Evolutionary conservation across 192 early-diverging fungal genomes (phyloP), one percentile per base, ranked within the genome.

Genomic region (Podila clonocystis): DNA sequence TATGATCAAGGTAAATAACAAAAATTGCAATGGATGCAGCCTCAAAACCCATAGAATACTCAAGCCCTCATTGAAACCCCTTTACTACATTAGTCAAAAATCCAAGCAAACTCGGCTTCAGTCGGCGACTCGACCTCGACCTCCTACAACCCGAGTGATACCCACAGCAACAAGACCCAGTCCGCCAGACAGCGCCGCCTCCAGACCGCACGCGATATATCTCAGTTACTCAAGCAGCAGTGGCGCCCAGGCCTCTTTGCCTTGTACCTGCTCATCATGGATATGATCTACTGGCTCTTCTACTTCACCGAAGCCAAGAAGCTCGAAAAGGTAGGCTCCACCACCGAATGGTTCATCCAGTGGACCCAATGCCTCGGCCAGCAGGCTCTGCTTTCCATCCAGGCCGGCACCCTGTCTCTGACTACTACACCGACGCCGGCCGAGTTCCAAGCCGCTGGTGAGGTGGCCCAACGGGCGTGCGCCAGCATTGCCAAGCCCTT

Each of bases 231-330:
- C 9, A 73, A 80, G 36, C 70, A 80, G 24, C 77, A 80, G 41
- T 80, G 77, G 70, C 70, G 77, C 8, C 61, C 77, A 4, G 77
- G 77, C 22, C 31, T 73, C 15, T 64, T 80, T 17, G 77, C 77
- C 0, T 22, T 68, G 13, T 79, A 55, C 28, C 61, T 80, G 19
- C 41, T 80, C n/a, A 45, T 62, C 26, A 52, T 65, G 6, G 66
- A 73, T 34, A 72, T 79, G 65, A 62, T 50, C 31, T 72, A 68
- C 30, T 79, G 70, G 70, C 76, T 79, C 1, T 79, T 79, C 50
- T 78, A 78, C 29, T 78, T 78, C 36, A 28, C 62, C 11, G 75
- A 71, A 13, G 68, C 69, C n/a, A 78, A 67, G 24, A 78, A 78
- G 30, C 26, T 72, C 8, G 33, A 33, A 20, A 58, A 2, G 4